Conservation (phyloP, 306 rosid species). For the Argentina anserina region DNA sequence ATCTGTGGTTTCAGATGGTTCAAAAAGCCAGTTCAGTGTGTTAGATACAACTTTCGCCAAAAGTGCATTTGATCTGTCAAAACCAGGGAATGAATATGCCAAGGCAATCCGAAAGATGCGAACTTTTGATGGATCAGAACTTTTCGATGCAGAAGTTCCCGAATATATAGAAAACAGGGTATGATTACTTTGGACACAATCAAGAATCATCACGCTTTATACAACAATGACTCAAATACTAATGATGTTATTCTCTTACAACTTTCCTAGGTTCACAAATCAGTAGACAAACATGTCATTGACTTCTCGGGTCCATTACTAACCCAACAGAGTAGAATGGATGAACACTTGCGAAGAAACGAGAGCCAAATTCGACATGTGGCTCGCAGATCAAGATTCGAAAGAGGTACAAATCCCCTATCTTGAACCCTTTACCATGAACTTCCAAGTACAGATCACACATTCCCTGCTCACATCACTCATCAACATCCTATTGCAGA, state of each 20-base stretch:
- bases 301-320: constrained; percentile 50
- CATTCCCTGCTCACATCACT: neutral
- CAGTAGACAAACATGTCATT: constrained; percentile 23
- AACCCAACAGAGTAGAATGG: constrained; percentile 32
- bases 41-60: constrained; percentile 75
- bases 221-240: neutral
- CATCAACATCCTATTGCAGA: neutral
- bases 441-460: neutral
- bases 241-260: neutral
- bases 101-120: constrained; percentile 30
- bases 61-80: constrained; percentile 41
- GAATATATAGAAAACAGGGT: constrained; percentile 35
- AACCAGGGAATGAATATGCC: constrained; percentile 21
- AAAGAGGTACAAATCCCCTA: constrained; percentile 54
- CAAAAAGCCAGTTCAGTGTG: constrained; percentile 80
- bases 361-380: constrained; percentile 48
- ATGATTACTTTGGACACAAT: neutral
- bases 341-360: constrained; percentile 46
- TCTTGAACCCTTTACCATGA: neutral
- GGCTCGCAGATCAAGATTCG: constrained; percentile 70
- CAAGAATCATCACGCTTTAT: neutral
- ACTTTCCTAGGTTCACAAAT: constrained; percentile 33
- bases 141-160: neutral
- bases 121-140: constrained; percentile 49
- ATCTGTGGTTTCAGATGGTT: constrained; percentile 77